Base-by-base conservation (phyloP, 1,139 yeast species). In the Debaryomyces robertsiae region DNA sequence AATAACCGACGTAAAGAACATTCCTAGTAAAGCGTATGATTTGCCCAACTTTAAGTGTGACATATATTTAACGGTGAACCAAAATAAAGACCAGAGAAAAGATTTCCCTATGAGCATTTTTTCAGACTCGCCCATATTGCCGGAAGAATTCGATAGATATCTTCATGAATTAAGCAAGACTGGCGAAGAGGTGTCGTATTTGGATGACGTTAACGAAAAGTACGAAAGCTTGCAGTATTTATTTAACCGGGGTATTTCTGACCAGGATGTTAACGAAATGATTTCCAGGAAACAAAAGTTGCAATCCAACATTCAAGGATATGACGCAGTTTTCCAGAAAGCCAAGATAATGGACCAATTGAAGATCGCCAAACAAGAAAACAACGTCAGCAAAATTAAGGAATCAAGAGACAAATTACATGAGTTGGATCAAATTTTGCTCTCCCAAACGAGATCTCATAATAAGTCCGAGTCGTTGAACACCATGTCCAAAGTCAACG, bases 271-370 rank as follows among this genome's bases (percentile, higher is more conserved):
- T 44, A 86, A 87, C 54, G 84, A 77, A 40, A 86, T 89, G 77
- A 85, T 93, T 52, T 79, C 78, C 33, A 61, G 61, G 36, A 82
- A 81, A 53, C 87, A 90, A 55, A 79, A 82, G 61, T 64, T 75
- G 46, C 78, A 83, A 46, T 75, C 80, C 36, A 88, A 89, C 37
- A 53, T 61, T 35, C 53, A 62, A 18, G 70, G 69, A 3, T 86
- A 87, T 25, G 88, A 85, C 56, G 86, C 89, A 5, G 96, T 93
- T 24, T 74, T 84, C 54, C 83, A 80, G 53, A 84, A 89, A 58
- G 77, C 94, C 2, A 77, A 78, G 44, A 67, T 90, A 38, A 77
- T 81, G 65, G 94, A 87, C 58, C 83, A 84, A 58, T 67, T 91
- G 36, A 82, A 79, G 50, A 84, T 86, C 50, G 96, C 97, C 0